These are phyloP conservation scores for Epichloe aotearoae DNA, from an alignment of 2,329 filamentous ascomycete species.

Conservation along the genomic window DNA sequence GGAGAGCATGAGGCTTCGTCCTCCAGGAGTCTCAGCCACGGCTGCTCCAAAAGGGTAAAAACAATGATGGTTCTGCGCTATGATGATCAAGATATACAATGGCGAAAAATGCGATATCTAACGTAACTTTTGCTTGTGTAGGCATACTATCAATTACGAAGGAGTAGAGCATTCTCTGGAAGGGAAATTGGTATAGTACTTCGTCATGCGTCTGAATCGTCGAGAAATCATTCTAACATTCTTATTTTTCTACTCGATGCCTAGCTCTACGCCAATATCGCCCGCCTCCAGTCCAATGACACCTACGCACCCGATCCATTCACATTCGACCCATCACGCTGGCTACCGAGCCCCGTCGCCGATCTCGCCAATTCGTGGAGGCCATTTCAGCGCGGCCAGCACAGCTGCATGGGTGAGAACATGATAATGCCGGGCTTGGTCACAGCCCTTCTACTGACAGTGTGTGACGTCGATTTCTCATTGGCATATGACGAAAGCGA, in stretches of 20 bases:
- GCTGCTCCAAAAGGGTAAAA: slow-evolving; percentile 1
- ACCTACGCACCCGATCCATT: not conserved
- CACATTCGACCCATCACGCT: not conserved
- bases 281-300: not conserved
- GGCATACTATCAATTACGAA: not conserved
- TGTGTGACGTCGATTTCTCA: not conserved
- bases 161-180: not conserved
- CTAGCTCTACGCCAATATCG: not conserved
- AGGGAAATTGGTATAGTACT: not conserved
- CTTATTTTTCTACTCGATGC: not conserved
- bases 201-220: not conserved
- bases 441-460: not conserved
- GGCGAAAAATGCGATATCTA: not conserved
- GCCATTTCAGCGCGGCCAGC: slow-evolving; percentile 1
- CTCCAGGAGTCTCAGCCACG: not conserved
- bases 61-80: not conserved
- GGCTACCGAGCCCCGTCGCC: not conserved
- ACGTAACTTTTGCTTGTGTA: not conserved
- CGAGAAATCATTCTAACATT: not conserved
- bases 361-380: not conserved
- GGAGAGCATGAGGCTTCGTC: slow-evolving; percentile 2
- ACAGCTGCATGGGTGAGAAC: slow-evolving; percentile 4
- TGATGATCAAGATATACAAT: not conserved
- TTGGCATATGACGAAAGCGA: slow-evolving; percentile 1
- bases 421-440: slow-evolving; percentile 2